These are phyloP conservation scores for Dactylellina haptotyla DNA, from an alignment of 2,329 filamentous ascomycete genomes.

Conservation along the genomic window DNA sequence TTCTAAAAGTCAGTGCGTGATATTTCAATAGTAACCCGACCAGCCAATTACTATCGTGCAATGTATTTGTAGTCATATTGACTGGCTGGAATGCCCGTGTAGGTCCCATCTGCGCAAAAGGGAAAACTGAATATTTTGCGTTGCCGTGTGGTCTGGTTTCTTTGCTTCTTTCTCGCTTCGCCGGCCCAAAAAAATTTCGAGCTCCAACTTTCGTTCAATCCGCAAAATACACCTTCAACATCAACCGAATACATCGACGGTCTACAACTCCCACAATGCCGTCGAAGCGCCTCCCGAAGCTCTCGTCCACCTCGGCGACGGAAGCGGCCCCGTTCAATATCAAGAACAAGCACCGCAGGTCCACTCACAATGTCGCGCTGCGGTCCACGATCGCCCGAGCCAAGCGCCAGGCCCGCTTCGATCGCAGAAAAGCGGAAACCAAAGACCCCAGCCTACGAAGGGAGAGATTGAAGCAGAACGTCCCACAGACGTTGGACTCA, in stretches of 20 bases:
- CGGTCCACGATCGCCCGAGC: slow-evolving; percentile 80
- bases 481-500: slow-evolving; percentile 81
- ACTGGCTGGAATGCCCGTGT: too few relatives aligned
- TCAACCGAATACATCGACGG: not conserved
- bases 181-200: slow-evolving; percentile 21
- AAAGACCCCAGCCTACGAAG: slow-evolving; percentile 80
- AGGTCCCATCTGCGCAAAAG: too few relatives aligned
- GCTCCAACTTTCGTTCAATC: not conserved
- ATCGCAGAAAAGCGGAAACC: slow-evolving; percentile 83
- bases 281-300: slow-evolving; percentile 11
- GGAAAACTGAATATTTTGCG: not conserved
- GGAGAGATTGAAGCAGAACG: slow-evolving; percentile 78
- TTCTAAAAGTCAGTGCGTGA: too few relatives aligned
- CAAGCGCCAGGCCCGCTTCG: slow-evolving; percentile 79
- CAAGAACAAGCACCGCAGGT: slow-evolving; percentile 81
- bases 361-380: slow-evolving; percentile 79
- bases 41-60: too few relatives aligned
- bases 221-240: not conserved
- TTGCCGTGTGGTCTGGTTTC: not conserved
- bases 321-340: slow-evolving; percentile 65
- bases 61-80: too few relatives aligned
- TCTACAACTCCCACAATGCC: slow-evolving; percentile 23
- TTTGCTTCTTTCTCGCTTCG: not conserved
- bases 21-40: too few relatives aligned
- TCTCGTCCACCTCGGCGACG: not conserved